A percentile compares a stretch with the other conserved stretches of the same genome.
Evolutionary conservation across 495 filamentous ascomycete genomes (phyloP).

Genomic region (Monascus purpureus): DNA sequence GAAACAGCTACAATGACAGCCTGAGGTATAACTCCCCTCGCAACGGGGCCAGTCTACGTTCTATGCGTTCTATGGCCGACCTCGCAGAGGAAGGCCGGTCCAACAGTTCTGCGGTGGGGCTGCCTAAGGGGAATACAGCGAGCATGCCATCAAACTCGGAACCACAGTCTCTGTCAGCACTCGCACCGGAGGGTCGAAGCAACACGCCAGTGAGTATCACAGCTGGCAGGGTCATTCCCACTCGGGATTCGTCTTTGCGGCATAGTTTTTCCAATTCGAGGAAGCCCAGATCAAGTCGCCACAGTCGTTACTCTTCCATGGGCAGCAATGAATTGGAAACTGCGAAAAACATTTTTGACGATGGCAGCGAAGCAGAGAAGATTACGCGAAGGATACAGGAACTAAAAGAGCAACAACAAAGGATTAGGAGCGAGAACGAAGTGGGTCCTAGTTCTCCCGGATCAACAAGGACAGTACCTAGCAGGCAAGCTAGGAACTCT

Average conservation of each 20-base stretch:
- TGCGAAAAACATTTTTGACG: constrained; percentile 19
- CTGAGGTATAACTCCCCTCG: constrained; percentile 22
- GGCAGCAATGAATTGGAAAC: constrained; percentile 21
- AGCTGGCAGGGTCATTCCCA: constrained; percentile 43
- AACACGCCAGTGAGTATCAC: constrained; percentile 30
- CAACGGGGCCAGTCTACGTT: constrained; percentile 28
- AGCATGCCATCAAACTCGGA: constrained; percentile 17
- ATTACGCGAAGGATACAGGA: constrained; percentile 37
- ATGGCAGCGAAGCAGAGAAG: constrained; percentile 26
- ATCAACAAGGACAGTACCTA: constrained; percentile 15
- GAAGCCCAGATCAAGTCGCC: constrained; percentile 20
- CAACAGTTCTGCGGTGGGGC: constrained; percentile 9
- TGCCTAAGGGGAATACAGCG: constrained; percentile 7
- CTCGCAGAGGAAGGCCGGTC: constrained; percentile 24
- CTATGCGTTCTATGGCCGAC: constrained; percentile 32
- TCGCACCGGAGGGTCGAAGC: constrained; percentile 14
- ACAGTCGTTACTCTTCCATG: constrained; percentile 26
- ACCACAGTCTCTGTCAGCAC: constrained; percentile 11
- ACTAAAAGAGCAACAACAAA: constrained; percentile 37
- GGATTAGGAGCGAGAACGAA: constrained; percentile 26
- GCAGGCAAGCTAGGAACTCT: constrained; percentile 12
- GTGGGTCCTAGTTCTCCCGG: constrained; percentile 20
- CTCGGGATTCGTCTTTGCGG: constrained; percentile 53
- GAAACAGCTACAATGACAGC: constrained; percentile 24
- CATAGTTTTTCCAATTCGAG: constrained; percentile 33